Evolutionary conservation across 106 monocot species (phyloP).

Genomic region (Xerophyta viscosa): DNA sequence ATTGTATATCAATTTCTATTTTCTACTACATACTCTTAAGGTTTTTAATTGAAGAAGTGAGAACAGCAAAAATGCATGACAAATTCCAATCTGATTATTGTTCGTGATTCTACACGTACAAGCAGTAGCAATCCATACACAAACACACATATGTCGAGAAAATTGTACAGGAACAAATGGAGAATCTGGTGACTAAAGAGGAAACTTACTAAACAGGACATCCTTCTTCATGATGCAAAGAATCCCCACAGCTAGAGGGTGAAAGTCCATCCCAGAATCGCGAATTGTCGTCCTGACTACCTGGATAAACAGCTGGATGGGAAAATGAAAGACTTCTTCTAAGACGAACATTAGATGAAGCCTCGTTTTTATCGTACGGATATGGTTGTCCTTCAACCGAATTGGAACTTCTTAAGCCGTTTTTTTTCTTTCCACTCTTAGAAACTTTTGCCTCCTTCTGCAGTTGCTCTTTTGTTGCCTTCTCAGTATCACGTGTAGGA

Average conservation of each 20-base stretch:
- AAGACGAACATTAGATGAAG: constrained; percentile 15
- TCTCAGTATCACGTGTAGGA: constrained; percentile 6
- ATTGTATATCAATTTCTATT: too few relatives aligned
- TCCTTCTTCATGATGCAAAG: constrained; percentile 8
- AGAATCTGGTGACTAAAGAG: background rate
- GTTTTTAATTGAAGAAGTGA: too few relatives aligned
- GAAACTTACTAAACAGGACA: constrained; percentile 6
- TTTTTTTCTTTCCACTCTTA: background rate
- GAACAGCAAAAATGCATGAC: too few relatives aligned
- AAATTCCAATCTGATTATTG: too few relatives aligned
- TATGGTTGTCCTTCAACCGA: constrained; percentile 6
- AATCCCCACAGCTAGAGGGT: constrained; percentile 9
- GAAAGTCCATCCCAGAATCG: constrained; percentile 7
- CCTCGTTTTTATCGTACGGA: constrained; percentile 5
- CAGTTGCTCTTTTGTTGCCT: background rate
- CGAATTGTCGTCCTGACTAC: constrained; percentile 9
- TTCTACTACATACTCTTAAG: too few relatives aligned
- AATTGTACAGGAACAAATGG: too few relatives aligned
- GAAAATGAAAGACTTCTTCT: constrained; percentile 62
- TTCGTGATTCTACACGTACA: too few relatives aligned
- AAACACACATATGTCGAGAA: too few relatives aligned
- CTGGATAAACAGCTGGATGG: constrained; percentile 15
- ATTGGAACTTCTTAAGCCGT: constrained; percentile 8
- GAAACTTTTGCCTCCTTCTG: constrained; percentile 9
- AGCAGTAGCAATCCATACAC: too few relatives aligned